Evolutionary conservation across 768 basidiomycete genomes (phyloP).

Genomic region (Saitozyma sp.): DNA sequence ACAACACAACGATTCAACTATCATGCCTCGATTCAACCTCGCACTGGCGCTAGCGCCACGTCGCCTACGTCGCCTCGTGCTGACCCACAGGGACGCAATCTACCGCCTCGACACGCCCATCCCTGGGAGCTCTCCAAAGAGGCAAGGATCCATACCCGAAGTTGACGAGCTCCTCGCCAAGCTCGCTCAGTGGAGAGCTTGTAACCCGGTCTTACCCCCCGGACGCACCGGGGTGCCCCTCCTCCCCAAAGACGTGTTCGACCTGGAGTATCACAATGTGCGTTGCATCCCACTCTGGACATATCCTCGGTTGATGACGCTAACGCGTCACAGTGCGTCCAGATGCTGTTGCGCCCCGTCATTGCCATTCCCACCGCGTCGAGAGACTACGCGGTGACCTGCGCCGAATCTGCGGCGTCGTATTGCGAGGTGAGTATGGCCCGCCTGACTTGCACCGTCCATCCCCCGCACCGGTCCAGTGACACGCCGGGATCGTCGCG

Average conservation of each 20-base stretch:
- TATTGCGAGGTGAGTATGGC: constrained; percentile 26
- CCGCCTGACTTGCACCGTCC: not conserved
- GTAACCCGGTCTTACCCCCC: constrained; percentile 18
- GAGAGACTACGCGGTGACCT: constrained; percentile 18
- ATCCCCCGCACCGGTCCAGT: not conserved
- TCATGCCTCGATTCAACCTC: too few relatives aligned
- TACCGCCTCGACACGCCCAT: constrained; percentile 31
- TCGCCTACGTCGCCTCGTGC: not conserved
- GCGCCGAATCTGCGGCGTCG: constrained; percentile 32
- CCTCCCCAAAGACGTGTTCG: constrained; percentile 19
- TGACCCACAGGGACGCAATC: constrained; percentile 23
- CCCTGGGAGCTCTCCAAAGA: constrained; percentile 6
- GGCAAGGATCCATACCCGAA: constrained; percentile 17
- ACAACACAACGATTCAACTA: too few relatives aligned
- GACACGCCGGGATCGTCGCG: not conserved
- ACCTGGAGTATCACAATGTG: constrained; percentile 38
- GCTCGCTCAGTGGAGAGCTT: constrained; percentile 24
- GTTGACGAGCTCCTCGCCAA: constrained; percentile 22
- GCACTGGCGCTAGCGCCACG: not conserved
- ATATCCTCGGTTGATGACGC: not conserved
- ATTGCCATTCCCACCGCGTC: constrained; percentile 19
- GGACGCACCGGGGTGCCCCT: constrained; percentile 25
- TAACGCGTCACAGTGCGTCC: constrained; percentile 20
- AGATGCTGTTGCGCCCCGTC: constrained; percentile 35
- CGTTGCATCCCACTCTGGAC: not conserved